A percentile compares a stretch with the other conserved stretches of the same genome.
Evolutionary conservation across 148 eudicot species (phyloP).

Genomic region (Rhododendron henanense): DNA sequence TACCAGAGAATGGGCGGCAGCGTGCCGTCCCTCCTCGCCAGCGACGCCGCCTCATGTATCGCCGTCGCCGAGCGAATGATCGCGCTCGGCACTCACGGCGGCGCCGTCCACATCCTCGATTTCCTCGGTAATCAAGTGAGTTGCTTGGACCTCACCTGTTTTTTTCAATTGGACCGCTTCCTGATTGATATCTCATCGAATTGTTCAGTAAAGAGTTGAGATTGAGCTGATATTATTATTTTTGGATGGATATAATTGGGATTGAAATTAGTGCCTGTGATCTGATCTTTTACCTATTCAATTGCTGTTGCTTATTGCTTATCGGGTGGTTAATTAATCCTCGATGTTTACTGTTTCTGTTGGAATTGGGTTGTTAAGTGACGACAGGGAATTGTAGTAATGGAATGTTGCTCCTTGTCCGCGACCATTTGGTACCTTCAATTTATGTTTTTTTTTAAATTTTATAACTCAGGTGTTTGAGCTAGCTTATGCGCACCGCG

Average conservation of each 20-base stretch:
- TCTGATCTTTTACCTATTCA: constrained; percentile 1
- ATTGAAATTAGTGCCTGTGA: neutral
- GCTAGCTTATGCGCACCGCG: neutral
- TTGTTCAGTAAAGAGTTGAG: neutral
- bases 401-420: neutral
- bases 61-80: constrained; percentile 92
- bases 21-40: constrained; percentile 54
- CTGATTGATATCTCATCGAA: neutral
- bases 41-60: constrained; percentile 70
- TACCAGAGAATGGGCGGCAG: constrained; percentile 98
- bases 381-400: neutral
- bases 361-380: neutral
- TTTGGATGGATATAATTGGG: neutral
- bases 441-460: neutral
- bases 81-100: constrained; percentile 87
- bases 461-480: neutral
- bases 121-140: constrained; percentile 86
- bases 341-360: neutral
- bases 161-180: neutral
- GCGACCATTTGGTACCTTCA: neutral
- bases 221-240: neutral
- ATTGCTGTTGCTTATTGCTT: neutral
- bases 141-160: neutral
- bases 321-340: neutral
- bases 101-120: constrained; percentile 76